Conservation (phyloP, 345 rosid genomes). For the Citropsis articulata region DNA sequence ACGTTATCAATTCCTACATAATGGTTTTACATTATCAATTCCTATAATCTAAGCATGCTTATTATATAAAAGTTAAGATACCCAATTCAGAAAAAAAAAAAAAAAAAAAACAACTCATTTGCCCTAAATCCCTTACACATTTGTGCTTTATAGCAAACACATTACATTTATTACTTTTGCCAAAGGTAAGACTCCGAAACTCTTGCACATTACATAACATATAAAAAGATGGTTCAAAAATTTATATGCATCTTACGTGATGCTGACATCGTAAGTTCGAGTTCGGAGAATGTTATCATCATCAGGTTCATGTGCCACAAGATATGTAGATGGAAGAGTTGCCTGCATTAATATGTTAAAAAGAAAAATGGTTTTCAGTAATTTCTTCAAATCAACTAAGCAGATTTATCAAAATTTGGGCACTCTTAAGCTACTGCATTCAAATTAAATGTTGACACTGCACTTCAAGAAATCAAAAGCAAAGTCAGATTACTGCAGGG, state of each 20-base stretch:
- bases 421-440: neutral
- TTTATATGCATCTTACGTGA: slow-evolving; percentile 60
- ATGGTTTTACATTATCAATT: neutral
- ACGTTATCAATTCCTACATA: neutral
- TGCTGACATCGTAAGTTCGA: slow-evolving; percentile 97
- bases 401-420: neutral
- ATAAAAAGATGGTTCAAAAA: slow-evolving; percentile 1
- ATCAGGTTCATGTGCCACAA: slow-evolving; percentile 86
- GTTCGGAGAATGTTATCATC: slow-evolving; percentile 90
- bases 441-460: neutral
- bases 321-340: slow-evolving; percentile 67
- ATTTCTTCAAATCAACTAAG: neutral
- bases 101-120: neutral
- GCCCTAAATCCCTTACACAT: neutral
- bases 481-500: neutral
- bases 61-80: neutral
- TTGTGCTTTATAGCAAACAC: neutral
- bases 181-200: neutral
- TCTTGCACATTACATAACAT: neutral
- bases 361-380: neutral
- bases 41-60: neutral
- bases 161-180: neutral
- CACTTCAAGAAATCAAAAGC: neutral
- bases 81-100: neutral
- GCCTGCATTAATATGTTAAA: slow-evolving; percentile 47